phyloP scores from a whole-genome alignment of 192 early-diverging fungal genomes.

The Linnemannia schmuckeri region DNA sequence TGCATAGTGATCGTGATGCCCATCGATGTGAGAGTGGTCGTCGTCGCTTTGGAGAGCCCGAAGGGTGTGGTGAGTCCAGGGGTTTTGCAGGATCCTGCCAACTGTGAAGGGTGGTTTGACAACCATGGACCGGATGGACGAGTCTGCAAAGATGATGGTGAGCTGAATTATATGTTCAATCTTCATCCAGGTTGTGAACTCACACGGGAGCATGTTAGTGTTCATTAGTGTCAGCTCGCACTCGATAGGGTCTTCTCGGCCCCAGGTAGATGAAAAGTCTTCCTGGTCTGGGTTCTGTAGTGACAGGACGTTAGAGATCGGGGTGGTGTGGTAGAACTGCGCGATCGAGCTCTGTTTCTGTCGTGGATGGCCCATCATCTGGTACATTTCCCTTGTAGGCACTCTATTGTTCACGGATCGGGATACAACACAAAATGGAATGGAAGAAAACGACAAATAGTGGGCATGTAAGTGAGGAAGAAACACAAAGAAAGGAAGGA shows the following conservation, averaged over 20 bases:
- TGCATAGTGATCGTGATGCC: neutral
- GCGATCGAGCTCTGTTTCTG: neutral
- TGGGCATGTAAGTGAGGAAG: neutral
- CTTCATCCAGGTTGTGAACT: conserved; percentile 14
- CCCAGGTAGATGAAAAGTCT: conserved; percentile 13
- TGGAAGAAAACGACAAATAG: neutral
- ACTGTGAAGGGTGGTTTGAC: conserved; percentile 17
- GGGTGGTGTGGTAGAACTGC: neutral
- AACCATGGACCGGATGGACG: neutral
- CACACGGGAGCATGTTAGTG: neutral
- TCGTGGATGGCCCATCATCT: neutral
- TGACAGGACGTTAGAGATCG: neutral
- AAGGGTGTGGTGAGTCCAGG: conserved; percentile 15
- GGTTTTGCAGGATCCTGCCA: neutral
- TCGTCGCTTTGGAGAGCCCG: neutral
- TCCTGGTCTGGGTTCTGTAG: conserved; percentile 16
- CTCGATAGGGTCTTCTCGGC: conserved; percentile 20
- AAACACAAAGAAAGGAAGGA: neutral
- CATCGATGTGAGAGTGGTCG: neutral
- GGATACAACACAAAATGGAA: neutral
- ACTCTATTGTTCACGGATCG: neutral
- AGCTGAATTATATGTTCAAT: conserved; percentile 4
- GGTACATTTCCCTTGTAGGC: neutral
- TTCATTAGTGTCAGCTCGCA: neutral
- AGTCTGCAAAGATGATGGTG: conserved; percentile 21